Percentiles rank a stretch among this genome's conserved stretches.
Conservation (phyloP, 805 yeast genomes). For the Saccharomycopsis sp. region DNA sequence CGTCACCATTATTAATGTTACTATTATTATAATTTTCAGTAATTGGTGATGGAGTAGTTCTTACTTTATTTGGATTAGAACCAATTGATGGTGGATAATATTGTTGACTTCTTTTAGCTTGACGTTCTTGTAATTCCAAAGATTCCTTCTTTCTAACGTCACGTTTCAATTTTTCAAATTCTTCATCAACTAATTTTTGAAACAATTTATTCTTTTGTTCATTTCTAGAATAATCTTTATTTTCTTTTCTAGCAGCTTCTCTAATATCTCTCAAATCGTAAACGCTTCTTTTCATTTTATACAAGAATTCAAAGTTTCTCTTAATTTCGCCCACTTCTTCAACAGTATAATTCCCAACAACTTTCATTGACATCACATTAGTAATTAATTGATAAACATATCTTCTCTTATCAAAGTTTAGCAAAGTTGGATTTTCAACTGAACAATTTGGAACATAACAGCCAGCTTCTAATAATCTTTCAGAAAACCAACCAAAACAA, state of each 20-base stretch:
- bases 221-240: constrained; percentile 31
- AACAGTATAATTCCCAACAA: constrained; percentile 16
- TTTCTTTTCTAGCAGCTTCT: constrained; percentile 40
- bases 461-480: constrained; percentile 68
- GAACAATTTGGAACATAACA: constrained; percentile 76
- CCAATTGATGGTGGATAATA: not conserved
- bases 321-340: constrained; percentile 28
- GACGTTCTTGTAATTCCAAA: constrained; percentile 32
- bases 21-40: not conserved
- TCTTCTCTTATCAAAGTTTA: constrained; percentile 82
- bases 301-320: constrained; percentile 45
- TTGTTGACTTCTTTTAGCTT: constrained; percentile 24
- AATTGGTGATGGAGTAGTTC: not conserved
- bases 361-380: constrained; percentile 41
- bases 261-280: constrained; percentile 31
- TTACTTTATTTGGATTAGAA: not conserved
- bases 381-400: constrained; percentile 56
- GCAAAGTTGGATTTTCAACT: constrained; percentile 50
- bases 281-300: constrained; percentile 37
- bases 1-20: not conserved
- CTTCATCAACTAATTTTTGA: constrained; percentile 38
- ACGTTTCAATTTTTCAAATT: constrained; percentile 44
- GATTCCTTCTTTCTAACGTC: constrained; percentile 42
- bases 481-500: constrained; percentile 88
- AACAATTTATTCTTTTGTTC: constrained; percentile 38